A percentile compares a stretch with the other conserved stretches of the same genome.
Evolutionary conservation across 352 stramenopile species (phyloP).

Genomic region (Pythium utonaiense): DNA sequence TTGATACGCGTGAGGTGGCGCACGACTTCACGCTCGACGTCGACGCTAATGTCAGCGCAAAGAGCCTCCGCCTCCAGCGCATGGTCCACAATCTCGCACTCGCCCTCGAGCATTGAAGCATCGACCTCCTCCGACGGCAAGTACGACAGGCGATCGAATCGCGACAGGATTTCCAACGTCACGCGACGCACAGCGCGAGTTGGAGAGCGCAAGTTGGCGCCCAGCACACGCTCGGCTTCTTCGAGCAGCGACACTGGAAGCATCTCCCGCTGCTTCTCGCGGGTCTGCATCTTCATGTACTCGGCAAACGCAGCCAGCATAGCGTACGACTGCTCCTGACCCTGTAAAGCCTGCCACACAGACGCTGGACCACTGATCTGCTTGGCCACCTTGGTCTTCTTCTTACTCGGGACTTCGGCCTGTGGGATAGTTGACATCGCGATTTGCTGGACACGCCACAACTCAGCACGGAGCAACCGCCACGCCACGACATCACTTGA

Average conservation of each 20-base stretch:
- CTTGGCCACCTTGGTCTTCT: slow-evolving; percentile 20
- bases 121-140: slow-evolving; percentile 29
- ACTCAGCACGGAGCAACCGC: slow-evolving; percentile 42
- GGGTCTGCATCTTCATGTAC: slow-evolving; percentile 59
- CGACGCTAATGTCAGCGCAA: slow-evolving; percentile 50
- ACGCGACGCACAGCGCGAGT: slow-evolving; percentile 64
- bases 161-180: slow-evolving; percentile 60
- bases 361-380: not conserved
- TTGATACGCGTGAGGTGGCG: slow-evolving; percentile 77
- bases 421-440: slow-evolving; percentile 29
- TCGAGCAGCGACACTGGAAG: slow-evolving; percentile 37
- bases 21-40: slow-evolving; percentile 81
- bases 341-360: slow-evolving; percentile 32
- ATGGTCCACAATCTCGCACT: slow-evolving; percentile 68
- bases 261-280: slow-evolving; percentile 38
- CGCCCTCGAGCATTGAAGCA: slow-evolving; percentile 38
- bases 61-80: slow-evolving; percentile 62
- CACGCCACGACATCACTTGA: not conserved
- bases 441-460: slow-evolving; percentile 74
- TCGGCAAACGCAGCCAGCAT: slow-evolving; percentile 60
- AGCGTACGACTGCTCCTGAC: slow-evolving; percentile 48
- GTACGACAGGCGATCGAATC: slow-evolving; percentile 50
- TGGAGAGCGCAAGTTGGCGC: slow-evolving; percentile 62
- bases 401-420: slow-evolving; percentile 4
- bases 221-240: slow-evolving; percentile 35